These are phyloP conservation scores for Ceratobasidium sp. DNA, from an alignment of 1,284 basidiomycete species.

Conservation along the genomic window DNA sequence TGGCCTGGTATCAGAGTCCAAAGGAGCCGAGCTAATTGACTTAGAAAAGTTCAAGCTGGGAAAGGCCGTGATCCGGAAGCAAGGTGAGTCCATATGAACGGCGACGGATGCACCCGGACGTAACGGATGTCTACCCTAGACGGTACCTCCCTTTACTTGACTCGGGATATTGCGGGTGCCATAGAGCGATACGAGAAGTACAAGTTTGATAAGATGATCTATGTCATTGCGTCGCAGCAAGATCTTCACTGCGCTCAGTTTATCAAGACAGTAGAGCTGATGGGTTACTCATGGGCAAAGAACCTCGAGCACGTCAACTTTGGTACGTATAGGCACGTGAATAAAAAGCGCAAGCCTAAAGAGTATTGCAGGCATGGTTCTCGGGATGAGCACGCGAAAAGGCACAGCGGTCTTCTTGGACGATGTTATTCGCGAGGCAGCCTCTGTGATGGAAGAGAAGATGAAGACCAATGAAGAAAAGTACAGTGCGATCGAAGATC, in stretches of 20 bases:
- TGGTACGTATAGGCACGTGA: constrained; percentile 56
- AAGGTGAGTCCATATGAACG: constrained; percentile 57
- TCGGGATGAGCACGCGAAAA: constrained; percentile 97
- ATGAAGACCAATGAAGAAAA: constrained; percentile 97
- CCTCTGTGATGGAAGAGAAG: constrained; percentile 94
- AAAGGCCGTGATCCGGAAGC: constrained; percentile 89
- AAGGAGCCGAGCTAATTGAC: constrained; percentile 70
- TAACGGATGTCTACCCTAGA: constrained; percentile 58
- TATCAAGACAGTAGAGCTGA: constrained; percentile 92
- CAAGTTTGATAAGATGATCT: constrained; percentile 98
- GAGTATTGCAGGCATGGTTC: constrained; percentile 61
- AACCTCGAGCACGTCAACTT: constrained; percentile 91
- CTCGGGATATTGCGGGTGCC: constrained; percentile 96
- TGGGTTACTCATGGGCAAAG: constrained; percentile 77
- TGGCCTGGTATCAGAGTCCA: constrained; percentile 54
- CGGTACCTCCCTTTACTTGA: constrained; percentile 97
- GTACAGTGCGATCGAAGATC: constrained; percentile 89
- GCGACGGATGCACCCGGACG: background rate
- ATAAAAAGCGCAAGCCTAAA: background rate
- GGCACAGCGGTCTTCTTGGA: constrained; percentile 97
- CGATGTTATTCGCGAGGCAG: constrained; percentile 92
- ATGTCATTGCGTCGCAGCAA: constrained; percentile 94
- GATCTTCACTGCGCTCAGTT: constrained; percentile 93
- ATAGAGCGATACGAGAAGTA: constrained; percentile 92
- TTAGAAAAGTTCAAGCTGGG: constrained; percentile 79